Evolutionary conservation across 768 basidiomycete species (phyloP).

Genomic region (Rhodotorula kratochvilovae): DNA sequence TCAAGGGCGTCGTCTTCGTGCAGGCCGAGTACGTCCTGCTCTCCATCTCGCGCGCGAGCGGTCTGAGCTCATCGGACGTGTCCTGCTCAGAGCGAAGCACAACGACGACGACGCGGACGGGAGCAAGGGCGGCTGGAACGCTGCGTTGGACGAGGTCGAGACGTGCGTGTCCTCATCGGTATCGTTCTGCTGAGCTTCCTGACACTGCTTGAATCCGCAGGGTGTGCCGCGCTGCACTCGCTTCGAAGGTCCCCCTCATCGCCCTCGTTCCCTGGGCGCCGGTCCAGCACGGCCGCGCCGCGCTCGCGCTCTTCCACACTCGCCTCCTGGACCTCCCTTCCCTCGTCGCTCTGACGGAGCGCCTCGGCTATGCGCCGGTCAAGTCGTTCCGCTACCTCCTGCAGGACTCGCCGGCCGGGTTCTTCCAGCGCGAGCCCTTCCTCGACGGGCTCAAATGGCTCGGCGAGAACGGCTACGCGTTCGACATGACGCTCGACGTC

Average conservation of each 20-base stretch:
- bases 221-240: conserved; percentile 17
- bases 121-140: conserved; percentile 28
- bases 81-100: conserved; percentile 7
- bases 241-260: not conserved
- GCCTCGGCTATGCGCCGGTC: conserved; percentile 22
- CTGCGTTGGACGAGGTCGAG: conserved; percentile 27
- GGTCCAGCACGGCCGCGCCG: conserved; percentile 14
- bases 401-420: conserved; percentile 23
- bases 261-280: conserved; percentile 37
- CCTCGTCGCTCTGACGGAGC: conserved; percentile 2
- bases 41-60: too few species aligned
- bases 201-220: not conserved
- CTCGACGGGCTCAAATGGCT: conserved; percentile 22
- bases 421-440: conserved; percentile 17
- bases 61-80: too few species aligned
- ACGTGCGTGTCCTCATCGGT: conserved; percentile 4
- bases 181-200: too few species aligned
- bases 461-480: conserved; percentile 24
- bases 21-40: conserved; percentile 27
- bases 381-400: conserved; percentile 32
- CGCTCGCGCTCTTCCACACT: conserved; percentile 6
- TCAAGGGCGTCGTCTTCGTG: conserved; percentile 17
- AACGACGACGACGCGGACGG: conserved; percentile 24
- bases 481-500: conserved; percentile 35
- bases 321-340: conserved; percentile 20